phyloP scores from a whole-genome alignment of 1,139 yeast genomes.

The Yamadazyma atmosphaerica region DNA sequence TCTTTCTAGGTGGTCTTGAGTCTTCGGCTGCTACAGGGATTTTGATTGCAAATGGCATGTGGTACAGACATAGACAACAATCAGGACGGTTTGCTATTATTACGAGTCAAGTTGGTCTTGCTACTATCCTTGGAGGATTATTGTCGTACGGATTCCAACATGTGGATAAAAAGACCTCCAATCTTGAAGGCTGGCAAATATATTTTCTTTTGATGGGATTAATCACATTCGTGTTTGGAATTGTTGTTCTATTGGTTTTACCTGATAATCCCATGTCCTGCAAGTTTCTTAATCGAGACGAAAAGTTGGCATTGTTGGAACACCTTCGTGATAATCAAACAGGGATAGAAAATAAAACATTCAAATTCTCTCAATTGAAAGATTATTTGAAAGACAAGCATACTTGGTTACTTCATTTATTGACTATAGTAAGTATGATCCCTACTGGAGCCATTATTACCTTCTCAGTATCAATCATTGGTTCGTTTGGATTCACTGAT shows the following conservation, averaged over 20 bases:
- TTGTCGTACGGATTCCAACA: constrained; percentile 45
- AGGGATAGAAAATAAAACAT: constrained; percentile 18
- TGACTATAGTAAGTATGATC: constrained; percentile 37
- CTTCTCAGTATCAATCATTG: constrained; percentile 40
- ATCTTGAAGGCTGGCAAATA: constrained; percentile 39
- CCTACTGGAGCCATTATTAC: constrained; percentile 44
- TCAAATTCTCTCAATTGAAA: constrained; percentile 23
- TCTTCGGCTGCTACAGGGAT: constrained; percentile 48
- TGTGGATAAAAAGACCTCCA: constrained; percentile 21
- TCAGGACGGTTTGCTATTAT: constrained; percentile 36
- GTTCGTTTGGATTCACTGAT: constrained; percentile 34
- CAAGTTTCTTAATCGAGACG: constrained; percentile 27
- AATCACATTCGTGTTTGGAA: constrained; percentile 33
- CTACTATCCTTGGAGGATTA: constrained; percentile 42
- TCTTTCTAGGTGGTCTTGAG: constrained; percentile 42
- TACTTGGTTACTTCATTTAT: constrained; percentile 37
- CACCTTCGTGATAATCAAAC: constrained; percentile 32
- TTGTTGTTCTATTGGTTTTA: constrained; percentile 25
- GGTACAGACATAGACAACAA: constrained; percentile 41
- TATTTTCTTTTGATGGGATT: constrained; percentile 39
- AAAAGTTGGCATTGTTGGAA: constrained; percentile 29
- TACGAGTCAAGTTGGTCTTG: constrained; percentile 41
- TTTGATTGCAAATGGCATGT: constrained; percentile 42
- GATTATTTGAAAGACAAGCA: constrained; percentile 34
- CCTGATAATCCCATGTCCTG: constrained; percentile 35